phyloP scores from a whole-genome alignment of 2,329 filamentous ascomycete species.

The Aspergillus fumigatus region DNA sequence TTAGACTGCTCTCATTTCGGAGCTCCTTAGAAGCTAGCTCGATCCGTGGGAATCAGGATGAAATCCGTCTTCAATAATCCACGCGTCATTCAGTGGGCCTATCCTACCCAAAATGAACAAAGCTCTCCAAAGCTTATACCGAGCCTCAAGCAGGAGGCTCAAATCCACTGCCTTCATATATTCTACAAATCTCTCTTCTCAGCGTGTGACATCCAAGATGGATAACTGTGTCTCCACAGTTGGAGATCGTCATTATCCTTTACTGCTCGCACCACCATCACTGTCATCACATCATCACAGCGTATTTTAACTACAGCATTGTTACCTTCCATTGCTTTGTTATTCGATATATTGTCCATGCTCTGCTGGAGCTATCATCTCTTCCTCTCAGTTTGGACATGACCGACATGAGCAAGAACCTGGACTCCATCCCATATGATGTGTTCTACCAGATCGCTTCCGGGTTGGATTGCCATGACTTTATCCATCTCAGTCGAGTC shows the following conservation, averaged over 20 bases:
- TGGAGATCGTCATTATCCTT: neutral
- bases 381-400: slow-evolving; percentile 14
- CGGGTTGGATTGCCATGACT: slow-evolving; percentile 54
- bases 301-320: neutral
- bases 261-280: neutral
- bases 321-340: neutral
- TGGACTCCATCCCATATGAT: slow-evolving; percentile 58
- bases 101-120: neutral
- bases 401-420: slow-evolving; percentile 18
- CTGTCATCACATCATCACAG: neutral
- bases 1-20: neutral
- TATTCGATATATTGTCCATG: neutral
- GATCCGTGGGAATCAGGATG: neutral
- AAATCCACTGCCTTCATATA: neutral
- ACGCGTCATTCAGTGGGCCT: neutral
- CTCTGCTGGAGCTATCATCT: neutral
- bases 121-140: neutral
- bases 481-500: slow-evolving; percentile 52
- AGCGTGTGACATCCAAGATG: neutral
- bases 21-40: neutral
- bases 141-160: neutral
- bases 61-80: neutral
- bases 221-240: neutral
- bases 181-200: neutral
- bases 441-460: slow-evolving; percentile 57